phyloP scores from a whole-genome alignment of 495 filamentous ascomycete genomes.

The Astrocystis sublimbata region DNA sequence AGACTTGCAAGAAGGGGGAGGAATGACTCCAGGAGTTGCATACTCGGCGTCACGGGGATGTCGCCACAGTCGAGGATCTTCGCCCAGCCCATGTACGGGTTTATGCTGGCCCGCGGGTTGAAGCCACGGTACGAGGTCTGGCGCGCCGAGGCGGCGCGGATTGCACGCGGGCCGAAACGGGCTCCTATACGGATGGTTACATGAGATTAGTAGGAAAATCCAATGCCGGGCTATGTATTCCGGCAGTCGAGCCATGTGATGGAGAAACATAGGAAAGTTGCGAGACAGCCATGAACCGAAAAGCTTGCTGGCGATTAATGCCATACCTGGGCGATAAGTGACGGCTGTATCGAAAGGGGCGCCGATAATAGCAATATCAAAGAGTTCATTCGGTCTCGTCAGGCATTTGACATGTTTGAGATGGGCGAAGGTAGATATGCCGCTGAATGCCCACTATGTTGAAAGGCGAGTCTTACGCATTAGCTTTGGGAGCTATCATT shows the following conservation, averaged over 20 bases:
- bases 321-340: conserved; percentile 70
- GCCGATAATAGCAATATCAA: conserved; percentile 80
- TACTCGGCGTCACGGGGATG: conserved; percentile 76
- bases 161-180: conserved; percentile 79
- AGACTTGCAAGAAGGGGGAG: too few relatives aligned
- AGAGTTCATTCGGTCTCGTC: conserved; percentile 62
- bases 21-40: too few relatives aligned
- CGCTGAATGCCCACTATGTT: conserved; percentile 70
- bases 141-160: conserved; percentile 72
- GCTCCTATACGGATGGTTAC: conserved; percentile 53
- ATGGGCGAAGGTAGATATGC: conserved; percentile 80
- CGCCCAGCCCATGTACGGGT: conserved; percentile 75
- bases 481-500: neutral
- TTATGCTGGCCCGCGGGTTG: conserved; percentile 75
- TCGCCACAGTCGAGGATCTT: conserved; percentile 79
- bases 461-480: neutral
- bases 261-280: neutral
- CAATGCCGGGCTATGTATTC: too few relatives aligned
- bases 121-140: conserved; percentile 73
- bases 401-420: conserved; percentile 73
- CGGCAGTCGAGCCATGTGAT: too few relatives aligned
- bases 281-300: neutral
- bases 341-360: conserved; percentile 85
- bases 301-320: neutral
- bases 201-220: too few relatives aligned